phyloP scores from a whole-genome alignment of 2,329 filamentous ascomycete species.

The Alternaria hordeiaustralica region DNA sequence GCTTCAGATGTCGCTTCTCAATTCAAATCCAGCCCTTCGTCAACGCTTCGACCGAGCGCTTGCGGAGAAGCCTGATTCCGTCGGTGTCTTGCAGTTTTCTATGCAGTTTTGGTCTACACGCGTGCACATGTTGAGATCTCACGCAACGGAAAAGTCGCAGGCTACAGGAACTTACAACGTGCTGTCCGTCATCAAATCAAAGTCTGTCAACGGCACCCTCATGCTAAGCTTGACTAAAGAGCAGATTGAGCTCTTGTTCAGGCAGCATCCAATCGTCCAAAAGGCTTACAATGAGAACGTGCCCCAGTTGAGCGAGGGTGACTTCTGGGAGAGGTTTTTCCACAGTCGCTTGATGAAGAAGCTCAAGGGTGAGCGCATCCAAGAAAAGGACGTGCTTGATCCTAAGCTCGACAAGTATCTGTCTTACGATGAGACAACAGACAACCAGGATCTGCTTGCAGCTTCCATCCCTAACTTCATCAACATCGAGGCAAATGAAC shows the following conservation, averaged over 20 bases:
- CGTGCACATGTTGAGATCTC: slow-evolving; percentile 82
- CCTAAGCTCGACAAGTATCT: slow-evolving; percentile 86
- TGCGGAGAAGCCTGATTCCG: slow-evolving; percentile 80
- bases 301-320: slow-evolving; percentile 72
- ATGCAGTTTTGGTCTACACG: slow-evolving; percentile 94
- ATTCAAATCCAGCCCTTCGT: slow-evolving; percentile 75
- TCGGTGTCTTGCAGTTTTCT: slow-evolving; percentile 82
- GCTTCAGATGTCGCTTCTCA: slow-evolving; percentile 87
- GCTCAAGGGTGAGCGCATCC: slow-evolving; percentile 85
- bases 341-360: slow-evolving; percentile 89
- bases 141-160: slow-evolving; percentile 88
- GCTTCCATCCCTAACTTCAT: slow-evolving; percentile 85
- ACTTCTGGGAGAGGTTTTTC: slow-evolving; percentile 96
- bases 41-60: slow-evolving; percentile 88
- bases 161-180: slow-evolving; percentile 92
- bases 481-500: slow-evolving; percentile 91
- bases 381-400: slow-evolving; percentile 77
- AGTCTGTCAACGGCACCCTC: slow-evolving; percentile 70
- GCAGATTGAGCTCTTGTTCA: slow-evolving; percentile 91
- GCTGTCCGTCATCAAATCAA: slow-evolving; percentile 84
- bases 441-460: slow-evolving; percentile 55
- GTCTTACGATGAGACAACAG: slow-evolving; percentile 68
- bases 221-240: slow-evolving; percentile 88
- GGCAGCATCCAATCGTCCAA: slow-evolving; percentile 88
- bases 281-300: slow-evolving; percentile 93